Base-by-base conservation (phyloP, 2,329 filamentous ascomycete species). In the Byssochlamys sp. region DNA sequence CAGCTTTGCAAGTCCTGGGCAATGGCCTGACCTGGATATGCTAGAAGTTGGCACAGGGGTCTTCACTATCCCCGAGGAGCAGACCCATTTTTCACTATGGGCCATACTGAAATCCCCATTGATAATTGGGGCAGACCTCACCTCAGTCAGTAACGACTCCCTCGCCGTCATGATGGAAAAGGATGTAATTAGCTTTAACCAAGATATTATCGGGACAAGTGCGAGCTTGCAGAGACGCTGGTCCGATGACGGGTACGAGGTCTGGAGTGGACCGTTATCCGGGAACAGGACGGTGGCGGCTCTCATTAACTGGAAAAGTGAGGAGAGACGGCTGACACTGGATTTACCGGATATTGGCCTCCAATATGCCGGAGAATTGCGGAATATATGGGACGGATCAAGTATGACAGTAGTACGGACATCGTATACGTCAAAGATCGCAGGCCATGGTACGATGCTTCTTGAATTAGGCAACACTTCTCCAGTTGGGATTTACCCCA, bases 181-280 rank as follows among this genome's bases (percentile, higher is more conserved):
- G 27, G 81, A 82, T 56, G 76, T 82, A 25, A 80, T 85, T 26
- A 77, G 77, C 0, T 80, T 82, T 63, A 84, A 84, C 62, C 82
- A 85, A 61, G 83, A 85, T 62, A 59, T 76, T 0, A 67, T 84
- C 0, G 80, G 75, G 0, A 69, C 77, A 55, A 79, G 81, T 51
- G 80, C 81, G 0, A 72, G 73, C n/a, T 69, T 86, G 1, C 66
- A 77, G 1, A 69, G 78, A 3, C 72, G 79, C 4, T 77, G 77
- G 62, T 77, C 78, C 0, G 74, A 78, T 25, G 75, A 78, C 28
- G 73, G 76, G 49, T 81, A 77, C 68, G 80, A 83, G 56, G 66
- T 81, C 0, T 82, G 78, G 78, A 74, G 75, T 27, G 80, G 79
- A 0, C 70, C 76, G 6, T 69, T 82, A 1, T 78, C 78, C 0